phyloP scores from a whole-genome alignment of 352 stramenopile genomes.

The Achlya hypogyna region DNA sequence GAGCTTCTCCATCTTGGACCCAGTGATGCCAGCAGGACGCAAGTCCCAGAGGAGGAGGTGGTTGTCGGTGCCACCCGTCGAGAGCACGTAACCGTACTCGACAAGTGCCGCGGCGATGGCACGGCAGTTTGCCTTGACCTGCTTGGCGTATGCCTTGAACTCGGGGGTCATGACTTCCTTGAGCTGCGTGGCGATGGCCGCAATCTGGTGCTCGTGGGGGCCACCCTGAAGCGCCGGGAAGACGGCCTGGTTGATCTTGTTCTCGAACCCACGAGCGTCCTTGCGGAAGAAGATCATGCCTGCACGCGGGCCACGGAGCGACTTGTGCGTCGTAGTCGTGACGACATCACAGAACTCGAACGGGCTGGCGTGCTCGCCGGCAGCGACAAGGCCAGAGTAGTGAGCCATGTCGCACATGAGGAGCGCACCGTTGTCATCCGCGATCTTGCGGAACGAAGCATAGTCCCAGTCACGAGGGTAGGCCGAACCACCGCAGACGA shows the following conservation, averaged over 20 bases:
- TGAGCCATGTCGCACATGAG: slow-evolving; percentile 99
- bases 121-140: slow-evolving; percentile 94
- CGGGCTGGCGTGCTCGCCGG: slow-evolving; percentile 88
- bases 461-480: slow-evolving; percentile 99
- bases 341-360: slow-evolving; percentile 99
- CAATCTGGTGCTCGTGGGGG: slow-evolving; percentile 98
- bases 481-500: slow-evolving; percentile 95
- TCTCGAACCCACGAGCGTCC: slow-evolving; percentile 90
- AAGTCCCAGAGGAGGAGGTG: slow-evolving; percentile 99
- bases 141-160: slow-evolving; percentile 94
- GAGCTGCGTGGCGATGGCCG: slow-evolving; percentile 96
- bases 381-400: slow-evolving; percentile 96
- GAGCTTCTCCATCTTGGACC: slow-evolving; percentile 98
- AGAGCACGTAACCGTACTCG: slow-evolving; percentile 92
- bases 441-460: slow-evolving; percentile 94
- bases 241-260: slow-evolving; percentile 96
- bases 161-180: slow-evolving; percentile 95
- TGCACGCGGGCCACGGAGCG: slow-evolving; percentile 92
- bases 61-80: slow-evolving; percentile 98
- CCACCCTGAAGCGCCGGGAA: slow-evolving; percentile 98
- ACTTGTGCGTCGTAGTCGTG: slow-evolving; percentile 99
- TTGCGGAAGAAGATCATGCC: slow-evolving; percentile 99
- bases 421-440: slow-evolving; percentile 94
- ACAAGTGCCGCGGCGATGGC: slow-evolving; percentile 88
- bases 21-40: slow-evolving; percentile 90